Percentiles rank a stretch among this genome's conserved stretches.
phyloP scores from a whole-genome alignment of 306 rosid genomes.

The Trichosanthes cucumerina region DNA sequence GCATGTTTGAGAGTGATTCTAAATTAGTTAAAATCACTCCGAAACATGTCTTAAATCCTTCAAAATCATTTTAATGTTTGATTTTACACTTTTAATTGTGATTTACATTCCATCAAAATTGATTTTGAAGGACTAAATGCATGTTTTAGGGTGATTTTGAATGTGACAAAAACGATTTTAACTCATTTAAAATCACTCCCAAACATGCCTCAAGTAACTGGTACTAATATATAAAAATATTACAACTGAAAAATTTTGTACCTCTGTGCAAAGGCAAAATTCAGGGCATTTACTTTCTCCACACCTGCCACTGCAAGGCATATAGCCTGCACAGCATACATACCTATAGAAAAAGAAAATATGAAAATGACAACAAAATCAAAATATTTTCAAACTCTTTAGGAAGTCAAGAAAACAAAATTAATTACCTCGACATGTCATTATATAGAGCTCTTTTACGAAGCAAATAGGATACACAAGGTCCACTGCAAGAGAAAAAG shows the following conservation, averaged over 20 bases:
- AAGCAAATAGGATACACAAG: conserved; percentile 80
- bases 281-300: conserved; percentile 87
- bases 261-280: conserved; percentile 83
- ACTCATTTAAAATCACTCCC: too few relatives aligned
- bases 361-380: conserved; percentile 1
- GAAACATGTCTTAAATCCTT: too few relatives aligned
- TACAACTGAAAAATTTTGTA: conserved; percentile 8
- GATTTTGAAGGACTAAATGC: too few relatives aligned
- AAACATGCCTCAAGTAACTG: too few relatives aligned
- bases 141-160: too few relatives aligned
- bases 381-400: neutral
- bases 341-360: conserved; percentile 41
- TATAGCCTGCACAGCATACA: conserved; percentile 83
- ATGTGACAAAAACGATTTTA: too few relatives aligned
- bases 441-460: conserved; percentile 74
- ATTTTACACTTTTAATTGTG: too few relatives aligned
- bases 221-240: neutral
- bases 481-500: conserved; percentile 39
- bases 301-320: conserved; percentile 94
- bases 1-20: too few relatives aligned
- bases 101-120: too few relatives aligned
- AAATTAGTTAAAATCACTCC: too few relatives aligned
- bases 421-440: conserved; percentile 79
- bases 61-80: too few relatives aligned
- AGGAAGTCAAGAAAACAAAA: neutral